Base-by-base conservation (phyloP, 163 green algal genomes). In the Scenedesmus sp. region DNA sequence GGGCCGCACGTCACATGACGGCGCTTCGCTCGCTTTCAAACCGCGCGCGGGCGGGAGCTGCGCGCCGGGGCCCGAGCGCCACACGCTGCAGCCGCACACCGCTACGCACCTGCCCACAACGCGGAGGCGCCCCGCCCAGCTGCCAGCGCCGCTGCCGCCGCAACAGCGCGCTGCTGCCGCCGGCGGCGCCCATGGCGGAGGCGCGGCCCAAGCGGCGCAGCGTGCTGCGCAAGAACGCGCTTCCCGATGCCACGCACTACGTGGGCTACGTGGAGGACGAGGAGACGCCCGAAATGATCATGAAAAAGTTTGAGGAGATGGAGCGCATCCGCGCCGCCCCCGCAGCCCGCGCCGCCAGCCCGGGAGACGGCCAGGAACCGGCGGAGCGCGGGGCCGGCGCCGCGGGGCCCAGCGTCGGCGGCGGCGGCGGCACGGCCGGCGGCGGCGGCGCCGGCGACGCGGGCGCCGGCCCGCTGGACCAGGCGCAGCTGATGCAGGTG, bases 281-380 rank as follows among this genome's bases (percentile, higher is more conserved):
- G 3, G 89, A 95, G 80, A 98, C 94, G 18, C 94, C 94, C 1
- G 95, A 98, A 50, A 97, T 96, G 93, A 98, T 98, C 75, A 98
- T 98, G 93, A 89, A 90, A 22, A 98, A 98, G 77, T 98, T 98
- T 77, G 91, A 91, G 67, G 92, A 94, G 77, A 82, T 98, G 63
- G 94, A 97, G 53, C 63, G 78, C 14, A 92, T 97, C 48, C 60
- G 92, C 39, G 54, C 82, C n/a, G 64, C 0, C 18, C 15, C n/a
- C 50, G 64, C 42, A n/a, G 42, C 33, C n/a, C 51, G 33, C 13
- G n/a, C 36, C 11, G 62, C 67, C 13, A 34, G 31, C 20, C 60
- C 60, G 17, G n/a, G n/a, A n/a, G n/a, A n/a, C n/a, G n/a, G n/a
- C n/a, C 17, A 14, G 14, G 14, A 14, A 14, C 47, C 47, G 17